Base-by-base conservation (phyloP, 257 asterid genomes). In the Handroanthus guayacan region DNA sequence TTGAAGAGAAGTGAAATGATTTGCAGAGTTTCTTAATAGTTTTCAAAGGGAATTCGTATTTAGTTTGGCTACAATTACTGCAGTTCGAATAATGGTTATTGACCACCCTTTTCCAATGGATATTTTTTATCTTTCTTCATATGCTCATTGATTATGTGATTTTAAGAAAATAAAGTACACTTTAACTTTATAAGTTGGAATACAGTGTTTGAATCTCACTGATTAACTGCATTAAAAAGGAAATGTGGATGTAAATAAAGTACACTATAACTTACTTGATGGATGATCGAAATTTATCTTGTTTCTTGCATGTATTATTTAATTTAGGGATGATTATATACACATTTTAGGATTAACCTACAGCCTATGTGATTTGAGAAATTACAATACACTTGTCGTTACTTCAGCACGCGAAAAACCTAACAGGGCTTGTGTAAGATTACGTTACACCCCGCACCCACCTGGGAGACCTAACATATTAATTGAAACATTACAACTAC, bases 21-120 rank as follows among this genome's bases (percentile, higher is more conserved):
- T 20, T 56, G 47, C 54, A 65, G 74, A 52, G 41, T 14, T 52
- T 2, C 31, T 9, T 25, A 2, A 37, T 74, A 62, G 10, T 65
- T 4, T 10, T 13, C 66, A 44, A 25, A 37, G 48, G 43, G 54
- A 31, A 9, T 8, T 70, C 38, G 9, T 64, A 12, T 64, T 38
- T 37, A 37, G 31, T 39, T 69, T 43, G 47, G 14, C 0, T 6
- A 4, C 17, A 31, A 36, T 67, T 43, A 16, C 0, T 37, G 56
- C 65, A 50, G 72, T 56, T 62, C 2, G 17, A 36, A 38, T 74
- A 74, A 17, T 47, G 55, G 44, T 38, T 73, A 20, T 13, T 47
- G 6, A 14, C 6, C 43, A n/a, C 31, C 37, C 38, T 25, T 70
- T 68, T 5, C 1, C 6, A 3, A 9, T 2, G 37, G 37, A 38